phyloP scores from a whole-genome alignment of 805 yeast species.

The Candida nanaspora region DNA sequence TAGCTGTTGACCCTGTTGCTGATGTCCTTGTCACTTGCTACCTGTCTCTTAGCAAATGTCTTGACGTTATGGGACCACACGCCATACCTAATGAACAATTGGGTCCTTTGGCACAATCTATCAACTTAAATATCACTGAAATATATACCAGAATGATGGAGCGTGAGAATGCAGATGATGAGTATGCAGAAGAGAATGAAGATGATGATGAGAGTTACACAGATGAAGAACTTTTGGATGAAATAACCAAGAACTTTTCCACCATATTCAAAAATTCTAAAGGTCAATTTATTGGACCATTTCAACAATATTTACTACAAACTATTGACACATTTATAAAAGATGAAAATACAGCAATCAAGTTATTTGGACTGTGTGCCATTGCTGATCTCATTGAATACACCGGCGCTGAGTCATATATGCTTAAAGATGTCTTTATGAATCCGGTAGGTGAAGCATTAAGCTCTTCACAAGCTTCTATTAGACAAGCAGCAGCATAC shows the following conservation, averaged over 20 bases:
- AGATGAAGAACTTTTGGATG: constrained; percentile 86
- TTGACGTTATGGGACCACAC: constrained; percentile 60
- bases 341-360: constrained; percentile 61
- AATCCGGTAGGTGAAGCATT: constrained; percentile 60
- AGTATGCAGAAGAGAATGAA: constrained; percentile 79
- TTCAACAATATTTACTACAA: constrained; percentile 53
- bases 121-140: constrained; percentile 56
- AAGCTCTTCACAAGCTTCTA: constrained; percentile 55
- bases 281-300: constrained; percentile 52
- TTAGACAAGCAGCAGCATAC: constrained; percentile 84
- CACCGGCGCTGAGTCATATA: constrained; percentile 61
- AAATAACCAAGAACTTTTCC: constrained; percentile 69
- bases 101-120: constrained; percentile 47
- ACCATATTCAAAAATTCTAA: constrained; percentile 61
- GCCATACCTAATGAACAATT: constrained; percentile 51
- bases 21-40: constrained; percentile 78
- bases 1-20: constrained; percentile 73
- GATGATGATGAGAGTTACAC: constrained; percentile 79
- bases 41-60: constrained; percentile 57
- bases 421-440: constrained; percentile 59
- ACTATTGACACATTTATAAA: constrained; percentile 52
- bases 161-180: constrained; percentile 74
- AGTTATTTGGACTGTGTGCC: constrained; percentile 72
- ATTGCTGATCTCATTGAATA: constrained; percentile 76
- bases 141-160: constrained; percentile 62